Conservation (phyloP, 768 basidiomycete genomes). For the Tulasnella sp. region DNA sequence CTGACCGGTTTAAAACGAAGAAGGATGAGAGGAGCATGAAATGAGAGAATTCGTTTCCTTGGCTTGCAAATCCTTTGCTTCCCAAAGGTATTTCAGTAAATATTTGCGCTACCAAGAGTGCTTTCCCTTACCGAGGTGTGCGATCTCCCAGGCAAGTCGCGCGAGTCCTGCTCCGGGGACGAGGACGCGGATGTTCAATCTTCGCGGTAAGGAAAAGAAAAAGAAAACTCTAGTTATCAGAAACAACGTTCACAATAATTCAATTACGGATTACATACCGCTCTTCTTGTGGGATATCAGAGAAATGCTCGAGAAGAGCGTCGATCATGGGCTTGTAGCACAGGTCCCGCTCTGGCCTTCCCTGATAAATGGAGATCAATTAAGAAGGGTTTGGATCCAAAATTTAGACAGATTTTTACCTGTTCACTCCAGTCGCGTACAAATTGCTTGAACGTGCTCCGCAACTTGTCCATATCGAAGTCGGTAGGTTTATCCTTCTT, state of each 20-base stretch:
- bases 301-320: conserved; percentile 63
- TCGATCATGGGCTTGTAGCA: conserved; percentile 81
- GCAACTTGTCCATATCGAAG: conserved; percentile 82
- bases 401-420: conserved; percentile 44
- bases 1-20: conserved; percentile 73
- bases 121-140: conserved; percentile 56
- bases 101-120: conserved; percentile 23
- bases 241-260: not conserved
- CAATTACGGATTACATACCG: conserved; percentile 40
- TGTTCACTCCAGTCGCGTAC: conserved; percentile 90
- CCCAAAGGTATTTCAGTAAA: not conserved
- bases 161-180: conserved; percentile 90
- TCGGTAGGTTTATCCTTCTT: conserved; percentile 53
- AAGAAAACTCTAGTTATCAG: not conserved
- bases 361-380: conserved; percentile 43
- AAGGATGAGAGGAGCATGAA: conserved; percentile 91
- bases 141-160: conserved; percentile 82
- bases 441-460: conserved; percentile 88
- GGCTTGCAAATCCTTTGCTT: conserved; percentile 72
- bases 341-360: conserved; percentile 65
- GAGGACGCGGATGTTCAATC: conserved; percentile 63
- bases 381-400: not conserved
- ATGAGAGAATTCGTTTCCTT: conserved; percentile 94
- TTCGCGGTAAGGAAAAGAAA: conserved; percentile 27
- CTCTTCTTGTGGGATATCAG: conserved; percentile 50